phyloP scores from a whole-genome alignment of 1,139 yeast species.

The Scheffersomyces illinoinensis region DNA sequence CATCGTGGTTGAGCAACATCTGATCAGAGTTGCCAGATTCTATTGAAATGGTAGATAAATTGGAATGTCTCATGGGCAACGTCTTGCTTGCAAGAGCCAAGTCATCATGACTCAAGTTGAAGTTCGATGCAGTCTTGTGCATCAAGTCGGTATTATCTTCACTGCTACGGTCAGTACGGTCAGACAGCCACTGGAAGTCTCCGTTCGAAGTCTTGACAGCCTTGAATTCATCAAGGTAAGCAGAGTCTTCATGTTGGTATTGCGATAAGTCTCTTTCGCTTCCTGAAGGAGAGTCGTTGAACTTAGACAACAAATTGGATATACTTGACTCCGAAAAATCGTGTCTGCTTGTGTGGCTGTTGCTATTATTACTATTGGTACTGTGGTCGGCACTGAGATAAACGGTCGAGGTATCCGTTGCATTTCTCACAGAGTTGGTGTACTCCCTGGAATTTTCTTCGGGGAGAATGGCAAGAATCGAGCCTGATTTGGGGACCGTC shows the following conservation, averaged over 20 bases:
- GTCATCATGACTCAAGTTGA: conserved; percentile 6
- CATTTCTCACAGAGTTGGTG: conserved; percentile 8
- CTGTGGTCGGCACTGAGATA: conserved; percentile 9
- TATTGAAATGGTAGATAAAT: conserved; percentile 21
- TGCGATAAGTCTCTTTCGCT: conserved; percentile 17
- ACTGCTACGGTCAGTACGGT: conserved; percentile 9
- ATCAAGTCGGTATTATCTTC: conserved; percentile 7
- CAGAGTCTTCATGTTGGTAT: conserved; percentile 8
- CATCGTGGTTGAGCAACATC: conserved; percentile 7
- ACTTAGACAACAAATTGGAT: conserved; percentile 26
- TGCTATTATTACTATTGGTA: background rate
- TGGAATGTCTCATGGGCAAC: conserved; percentile 12
- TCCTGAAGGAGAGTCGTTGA: conserved; percentile 19
- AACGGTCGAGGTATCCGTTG: conserved; percentile 6
- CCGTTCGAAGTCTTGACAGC: conserved; percentile 29
- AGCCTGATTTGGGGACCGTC: background rate
- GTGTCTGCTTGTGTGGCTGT: conserved; percentile 2
- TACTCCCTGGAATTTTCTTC: conserved; percentile 33
- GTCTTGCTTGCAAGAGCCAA: conserved; percentile 9
- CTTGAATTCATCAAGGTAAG: conserved; percentile 27
- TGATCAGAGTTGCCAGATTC: conserved; percentile 9
- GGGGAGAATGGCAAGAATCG: conserved; percentile 30
- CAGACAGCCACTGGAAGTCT: conserved; percentile 27
- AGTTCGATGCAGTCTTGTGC: conserved; percentile 7
- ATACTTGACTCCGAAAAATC: conserved; percentile 20